Percentiles rank a stretch among this genome's conserved stretches.
Evolutionary conservation across 169 alveolate genomes (phyloP).

Genomic region (Babesia gibsoni): DNA sequence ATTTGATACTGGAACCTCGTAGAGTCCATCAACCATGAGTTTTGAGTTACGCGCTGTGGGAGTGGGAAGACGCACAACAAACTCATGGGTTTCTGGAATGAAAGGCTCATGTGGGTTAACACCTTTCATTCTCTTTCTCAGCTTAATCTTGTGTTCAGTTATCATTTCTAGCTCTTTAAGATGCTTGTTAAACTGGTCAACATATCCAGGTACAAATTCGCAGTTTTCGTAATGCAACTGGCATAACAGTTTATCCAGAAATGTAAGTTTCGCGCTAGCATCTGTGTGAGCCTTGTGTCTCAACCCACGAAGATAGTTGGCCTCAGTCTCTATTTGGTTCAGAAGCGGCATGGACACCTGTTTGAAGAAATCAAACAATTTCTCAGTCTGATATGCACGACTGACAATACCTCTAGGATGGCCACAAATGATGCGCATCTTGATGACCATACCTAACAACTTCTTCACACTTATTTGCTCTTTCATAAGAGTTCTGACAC

Average conservation of each 20-base stretch:
- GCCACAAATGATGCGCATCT: slow-evolving; percentile 87
- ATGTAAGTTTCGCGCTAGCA: slow-evolving; percentile 82
- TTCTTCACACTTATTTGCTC: slow-evolving; percentile 80
- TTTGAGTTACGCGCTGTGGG: slow-evolving; percentile 24
- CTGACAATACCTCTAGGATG: slow-evolving; percentile 87
- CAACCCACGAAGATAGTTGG: slow-evolving; percentile 60
- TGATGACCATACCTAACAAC: slow-evolving; percentile 84
- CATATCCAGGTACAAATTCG: slow-evolving; percentile 72
- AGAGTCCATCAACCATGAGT: slow-evolving; percentile 39
- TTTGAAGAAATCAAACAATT: slow-evolving; percentile 75
- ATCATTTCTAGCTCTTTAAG: slow-evolving; percentile 56
- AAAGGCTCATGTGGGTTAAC: slow-evolving; percentile 19
- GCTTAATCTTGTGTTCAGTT: slow-evolving; percentile 38
- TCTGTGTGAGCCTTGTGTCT: slow-evolving; percentile 82
- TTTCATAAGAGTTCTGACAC: slow-evolving; percentile 73
- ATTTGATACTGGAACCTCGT: slow-evolving; percentile 16
- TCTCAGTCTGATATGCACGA: slow-evolving; percentile 77
- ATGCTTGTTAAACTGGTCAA: slow-evolving; percentile 42
- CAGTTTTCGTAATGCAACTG: slow-evolving; percentile 83
- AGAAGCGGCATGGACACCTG: slow-evolving; percentile 62
- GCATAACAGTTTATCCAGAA: slow-evolving; percentile 84
- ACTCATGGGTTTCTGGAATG: slow-evolving; percentile 22
- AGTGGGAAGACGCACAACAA: slow-evolving; percentile 30
- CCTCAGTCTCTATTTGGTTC: slow-evolving; percentile 58
- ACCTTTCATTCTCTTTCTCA: slow-evolving; percentile 16